Evolutionary conservation across 345 rosid genomes (phyloP).

Genomic region (Citropsis articulata): DNA sequence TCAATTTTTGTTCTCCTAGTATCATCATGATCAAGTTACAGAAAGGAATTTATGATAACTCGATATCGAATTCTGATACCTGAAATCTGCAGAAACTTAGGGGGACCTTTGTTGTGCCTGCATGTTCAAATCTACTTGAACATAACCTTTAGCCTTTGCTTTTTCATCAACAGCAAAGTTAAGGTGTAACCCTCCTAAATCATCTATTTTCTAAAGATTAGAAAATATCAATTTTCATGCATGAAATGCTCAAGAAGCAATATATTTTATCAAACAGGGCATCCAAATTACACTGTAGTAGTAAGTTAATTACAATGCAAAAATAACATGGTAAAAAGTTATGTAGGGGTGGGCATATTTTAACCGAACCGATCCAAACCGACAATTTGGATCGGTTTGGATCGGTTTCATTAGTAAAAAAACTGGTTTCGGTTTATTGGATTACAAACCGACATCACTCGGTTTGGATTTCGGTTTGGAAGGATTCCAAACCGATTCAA

Average conservation of each 20-base stretch:
- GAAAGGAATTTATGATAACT: slow-evolving; percentile 5
- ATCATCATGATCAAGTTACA: slow-evolving; percentile 6
- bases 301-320: not conserved
- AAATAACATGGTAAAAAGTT: not conserved
- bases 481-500: no score
- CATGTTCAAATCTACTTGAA: slow-evolving; percentile 12
- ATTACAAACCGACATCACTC: no score
- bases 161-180: slow-evolving; percentile 4
- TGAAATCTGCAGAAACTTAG: not conserved
- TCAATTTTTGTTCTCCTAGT: not conserved
- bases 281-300: not conserved
- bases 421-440: no score
- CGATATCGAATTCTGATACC: not conserved
- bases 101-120: not conserved
- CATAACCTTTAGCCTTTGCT: not conserved
- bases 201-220: slow-evolving; percentile 3
- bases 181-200: slow-evolving; percentile 6
- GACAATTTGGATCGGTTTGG: no score
- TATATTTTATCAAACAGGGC: not conserved
- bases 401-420: no score
- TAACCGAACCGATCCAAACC: no score
- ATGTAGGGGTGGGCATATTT: no score
- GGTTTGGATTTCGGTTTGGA: no score
- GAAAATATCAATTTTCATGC: not conserved
- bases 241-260: not conserved